phyloP scores from a whole-genome alignment of 768 basidiomycete genomes.

The Leccinum olivaceopallidum region DNA sequence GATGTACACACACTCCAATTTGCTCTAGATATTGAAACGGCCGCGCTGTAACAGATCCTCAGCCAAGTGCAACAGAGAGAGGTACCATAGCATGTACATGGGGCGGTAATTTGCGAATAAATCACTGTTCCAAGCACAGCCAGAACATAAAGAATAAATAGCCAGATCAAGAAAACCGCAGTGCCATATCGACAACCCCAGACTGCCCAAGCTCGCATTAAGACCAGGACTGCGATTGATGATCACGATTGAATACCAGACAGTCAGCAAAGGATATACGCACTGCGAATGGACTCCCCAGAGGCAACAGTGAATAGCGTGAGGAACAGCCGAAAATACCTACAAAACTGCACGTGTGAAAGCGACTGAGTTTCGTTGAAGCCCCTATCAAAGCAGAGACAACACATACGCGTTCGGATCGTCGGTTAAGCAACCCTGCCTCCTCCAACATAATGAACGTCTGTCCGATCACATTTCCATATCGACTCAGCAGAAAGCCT shows the following conservation, averaged over 20 bases:
- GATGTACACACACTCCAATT: neutral
- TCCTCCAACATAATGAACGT: slow-evolving; percentile 5
- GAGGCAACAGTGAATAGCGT: slow-evolving; percentile 9
- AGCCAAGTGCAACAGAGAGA: neutral
- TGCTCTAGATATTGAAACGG: neutral
- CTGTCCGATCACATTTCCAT: slow-evolving; percentile 18
- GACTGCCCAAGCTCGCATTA: slow-evolving; percentile 21
- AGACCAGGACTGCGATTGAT: slow-evolving; percentile 18
- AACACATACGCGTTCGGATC: slow-evolving; percentile 5
- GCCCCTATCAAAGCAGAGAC: neutral
- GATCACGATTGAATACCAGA: neutral
- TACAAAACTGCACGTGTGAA: slow-evolving; percentile 7
- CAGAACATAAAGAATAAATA: slow-evolving; percentile 11
- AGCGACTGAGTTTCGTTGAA: neutral
- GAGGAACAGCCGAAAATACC: slow-evolving; percentile 8
- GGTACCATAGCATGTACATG: neutral
- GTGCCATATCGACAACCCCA: slow-evolving; percentile 17
- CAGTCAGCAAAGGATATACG: neutral
- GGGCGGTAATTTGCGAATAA: neutral
- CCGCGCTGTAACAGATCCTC: neutral
- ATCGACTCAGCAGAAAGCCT: slow-evolving; percentile 20
- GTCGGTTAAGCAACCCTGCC: neutral
- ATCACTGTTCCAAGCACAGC: slow-evolving; percentile 4
- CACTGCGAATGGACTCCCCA: slow-evolving; percentile 13
- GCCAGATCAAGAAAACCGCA: slow-evolving; percentile 2